phyloP scores from a whole-genome alignment of 2,329 filamentous ascomycete species.

The Pleomassaria siparia region DNA sequence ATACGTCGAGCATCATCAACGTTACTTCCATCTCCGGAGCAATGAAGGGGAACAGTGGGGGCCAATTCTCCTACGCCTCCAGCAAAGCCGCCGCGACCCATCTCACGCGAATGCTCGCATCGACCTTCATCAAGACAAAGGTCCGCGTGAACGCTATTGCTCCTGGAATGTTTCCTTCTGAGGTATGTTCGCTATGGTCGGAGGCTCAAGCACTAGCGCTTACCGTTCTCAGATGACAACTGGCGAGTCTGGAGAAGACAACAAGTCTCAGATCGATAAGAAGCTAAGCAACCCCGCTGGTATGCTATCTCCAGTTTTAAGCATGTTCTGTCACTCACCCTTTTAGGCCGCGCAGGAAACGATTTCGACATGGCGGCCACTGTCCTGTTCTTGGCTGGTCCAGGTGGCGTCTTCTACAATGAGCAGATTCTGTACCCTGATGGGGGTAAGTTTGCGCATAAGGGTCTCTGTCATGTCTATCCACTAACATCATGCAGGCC shows the following conservation, averaged over 20 bases:
- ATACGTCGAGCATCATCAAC: conserved; percentile 56
- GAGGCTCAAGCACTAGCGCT: not conserved
- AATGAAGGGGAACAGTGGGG: conserved; percentile 53
- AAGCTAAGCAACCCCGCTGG: conserved; percentile 49
- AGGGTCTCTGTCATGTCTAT: conserved; percentile 5
- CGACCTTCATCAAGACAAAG: conserved; percentile 46
- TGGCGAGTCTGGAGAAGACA: conserved; percentile 47
- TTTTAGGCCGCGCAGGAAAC: conserved; percentile 37
- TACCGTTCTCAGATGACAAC: conserved; percentile 55
- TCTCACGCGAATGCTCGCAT: conserved; percentile 50
- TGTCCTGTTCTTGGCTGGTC: conserved; percentile 54
- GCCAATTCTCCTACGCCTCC: conserved; percentile 56
- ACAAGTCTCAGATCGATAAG: conserved; percentile 50
- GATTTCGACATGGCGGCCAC: conserved; percentile 56
- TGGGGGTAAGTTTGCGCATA: conserved; percentile 33
- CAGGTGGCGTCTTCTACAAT: conserved; percentile 55
- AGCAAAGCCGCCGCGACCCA: conserved; percentile 54
- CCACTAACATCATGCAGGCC: conserved; percentile 15
- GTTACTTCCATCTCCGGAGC: conserved; percentile 55
- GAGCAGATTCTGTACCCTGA: conserved; percentile 57
- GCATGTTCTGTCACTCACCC: conserved; percentile 6
- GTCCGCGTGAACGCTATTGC: conserved; percentile 50
- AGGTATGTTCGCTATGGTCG: conserved; percentile 17
- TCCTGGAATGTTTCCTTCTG: conserved; percentile 47
- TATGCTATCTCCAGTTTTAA: conserved; percentile 8